These are phyloP conservation scores for Wickerhamiella kazuoi DNA, from an alignment of 805 yeast genomes.

Conservation along the genomic window DNA sequence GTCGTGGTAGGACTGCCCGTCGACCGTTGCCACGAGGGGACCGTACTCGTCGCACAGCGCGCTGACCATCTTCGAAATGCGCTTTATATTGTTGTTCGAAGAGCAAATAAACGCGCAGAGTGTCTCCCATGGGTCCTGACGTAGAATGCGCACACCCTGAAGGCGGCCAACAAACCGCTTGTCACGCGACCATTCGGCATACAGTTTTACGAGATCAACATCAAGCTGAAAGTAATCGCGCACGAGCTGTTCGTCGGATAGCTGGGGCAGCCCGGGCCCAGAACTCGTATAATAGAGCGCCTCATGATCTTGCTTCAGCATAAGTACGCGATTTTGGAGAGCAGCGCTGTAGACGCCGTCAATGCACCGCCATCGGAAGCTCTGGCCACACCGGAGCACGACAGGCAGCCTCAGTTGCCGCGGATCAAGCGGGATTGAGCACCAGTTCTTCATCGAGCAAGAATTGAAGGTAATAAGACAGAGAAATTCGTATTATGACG, in stretches of 20 bases:
- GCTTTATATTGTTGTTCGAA: slow-evolving; percentile 84
- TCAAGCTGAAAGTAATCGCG: slow-evolving; percentile 55
- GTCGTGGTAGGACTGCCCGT: slow-evolving; percentile 41
- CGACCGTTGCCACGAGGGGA: slow-evolving; percentile 31
- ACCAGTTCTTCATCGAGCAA: slow-evolving; percentile 13
- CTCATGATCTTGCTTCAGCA: slow-evolving; percentile 42
- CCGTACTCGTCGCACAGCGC: slow-evolving; percentile 59
- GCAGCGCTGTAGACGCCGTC: slow-evolving; percentile 38
- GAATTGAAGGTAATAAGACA: no score
- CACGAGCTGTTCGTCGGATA: slow-evolving; percentile 25
- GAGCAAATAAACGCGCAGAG: slow-evolving; percentile 81
- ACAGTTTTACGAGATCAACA: slow-evolving; percentile 35
- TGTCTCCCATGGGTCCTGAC: slow-evolving; percentile 97
- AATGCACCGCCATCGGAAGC: slow-evolving; percentile 59
- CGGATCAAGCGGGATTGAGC: slow-evolving; percentile 10
- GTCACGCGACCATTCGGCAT: slow-evolving; percentile 39
- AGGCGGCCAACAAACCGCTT: slow-evolving; percentile 29
- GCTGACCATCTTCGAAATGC: slow-evolving; percentile 87
- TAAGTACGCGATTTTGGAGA: slow-evolving; percentile 37
- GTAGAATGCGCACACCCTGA: slow-evolving; percentile 62
- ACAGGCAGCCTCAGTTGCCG: slow-evolving; percentile 40
- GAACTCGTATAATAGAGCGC: slow-evolving; percentile 35
- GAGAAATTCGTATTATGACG: not conserved
- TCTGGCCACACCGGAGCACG: slow-evolving; percentile 71
- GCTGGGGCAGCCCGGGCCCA: slow-evolving; percentile 15